Conservation (phyloP, 2,329 filamentous ascomycete species). For the Colletotrichum plurivorum region DNA sequence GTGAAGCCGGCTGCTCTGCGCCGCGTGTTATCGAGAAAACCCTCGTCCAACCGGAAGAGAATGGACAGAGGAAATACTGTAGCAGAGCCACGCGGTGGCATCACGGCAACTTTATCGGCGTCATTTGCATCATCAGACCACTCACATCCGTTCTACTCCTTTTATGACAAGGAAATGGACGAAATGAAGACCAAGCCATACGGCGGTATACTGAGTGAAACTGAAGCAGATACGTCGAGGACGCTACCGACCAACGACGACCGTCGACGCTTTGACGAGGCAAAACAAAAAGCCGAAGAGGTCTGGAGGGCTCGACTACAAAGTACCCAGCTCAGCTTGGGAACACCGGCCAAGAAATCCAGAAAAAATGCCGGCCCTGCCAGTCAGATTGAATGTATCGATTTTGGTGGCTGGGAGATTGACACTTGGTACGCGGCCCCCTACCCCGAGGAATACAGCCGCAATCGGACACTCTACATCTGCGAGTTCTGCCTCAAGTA, state of each 20-base stretch:
- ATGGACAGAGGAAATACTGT: slow-evolving; percentile 52
- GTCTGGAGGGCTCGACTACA: slow-evolving; percentile 83
- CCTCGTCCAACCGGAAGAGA: slow-evolving; percentile 67
- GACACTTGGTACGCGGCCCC: slow-evolving; percentile 99
- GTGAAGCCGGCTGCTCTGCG: slow-evolving; percentile 71
- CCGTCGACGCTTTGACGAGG: slow-evolving; percentile 88
- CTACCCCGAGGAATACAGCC: slow-evolving; percentile 98
- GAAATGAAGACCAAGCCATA: slow-evolving; percentile 95
- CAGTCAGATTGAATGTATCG: slow-evolving; percentile 98
- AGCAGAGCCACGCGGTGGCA: slow-evolving; percentile 45
- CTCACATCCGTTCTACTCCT: slow-evolving; percentile 86
- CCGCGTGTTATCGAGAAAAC: slow-evolving; percentile 70
- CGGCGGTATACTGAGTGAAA: slow-evolving; percentile 90
- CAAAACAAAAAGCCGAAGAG: slow-evolving; percentile 91
- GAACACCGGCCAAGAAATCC: slow-evolving; percentile 73
- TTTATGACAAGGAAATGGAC: slow-evolving; percentile 90
- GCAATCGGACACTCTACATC: slow-evolving; percentile 96
- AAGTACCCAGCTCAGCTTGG: slow-evolving; percentile 73
- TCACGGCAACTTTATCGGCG: slow-evolving; percentile 1
- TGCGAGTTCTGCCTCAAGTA: slow-evolving; percentile 99
- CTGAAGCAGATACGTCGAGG: slow-evolving; percentile 90
- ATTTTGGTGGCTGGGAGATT: slow-evolving; percentile 97
- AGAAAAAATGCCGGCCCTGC: slow-evolving; percentile 87
- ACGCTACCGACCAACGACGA: slow-evolving; percentile 87
- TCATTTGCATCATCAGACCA: slow-evolving; percentile 64